Percentiles rank a stretch among this genome's conserved stretches.
These are phyloP conservation scores for Tylopilus sp. DNA, from an alignment of 768 basidiomycete species.

Conservation along the genomic window DNA sequence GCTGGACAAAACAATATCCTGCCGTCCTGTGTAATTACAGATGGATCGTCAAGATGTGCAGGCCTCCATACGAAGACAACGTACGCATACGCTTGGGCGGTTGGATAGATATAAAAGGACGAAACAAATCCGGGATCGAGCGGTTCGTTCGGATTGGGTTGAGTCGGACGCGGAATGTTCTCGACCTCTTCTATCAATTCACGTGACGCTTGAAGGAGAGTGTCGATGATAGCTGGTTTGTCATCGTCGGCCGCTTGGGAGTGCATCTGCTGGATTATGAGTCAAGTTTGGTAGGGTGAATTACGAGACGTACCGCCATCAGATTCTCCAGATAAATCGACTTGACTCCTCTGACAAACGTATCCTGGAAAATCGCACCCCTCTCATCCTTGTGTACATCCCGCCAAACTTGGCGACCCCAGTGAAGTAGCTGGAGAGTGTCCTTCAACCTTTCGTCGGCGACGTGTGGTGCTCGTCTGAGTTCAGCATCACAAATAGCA, in stretches of 20 bases:
- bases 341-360: conserved; percentile 1
- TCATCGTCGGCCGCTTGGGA: neutral
- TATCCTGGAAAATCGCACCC: neutral
- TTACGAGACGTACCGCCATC: neutral
- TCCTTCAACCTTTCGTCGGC: neutral
- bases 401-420: conserved; percentile 6
- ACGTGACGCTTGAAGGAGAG: neutral
- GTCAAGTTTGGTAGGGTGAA: neutral
- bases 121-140: neutral
- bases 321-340: neutral
- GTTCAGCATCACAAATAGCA: neutral
- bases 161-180: neutral
- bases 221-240: neutral
- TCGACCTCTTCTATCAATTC: neutral
- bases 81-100: neutral
- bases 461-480: neutral
- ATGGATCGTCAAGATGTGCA: neutral
- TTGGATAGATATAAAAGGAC: conserved; percentile 2
- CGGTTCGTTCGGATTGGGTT: neutral
- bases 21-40: neutral
- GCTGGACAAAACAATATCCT: neutral
- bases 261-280: neutral
- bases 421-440: neutral
- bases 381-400: neutral
- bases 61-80: neutral